These are phyloP conservation scores for Tagetes erecta DNA, from an alignment of 129 eudicot genomes.

Conservation along the genomic window DNA sequence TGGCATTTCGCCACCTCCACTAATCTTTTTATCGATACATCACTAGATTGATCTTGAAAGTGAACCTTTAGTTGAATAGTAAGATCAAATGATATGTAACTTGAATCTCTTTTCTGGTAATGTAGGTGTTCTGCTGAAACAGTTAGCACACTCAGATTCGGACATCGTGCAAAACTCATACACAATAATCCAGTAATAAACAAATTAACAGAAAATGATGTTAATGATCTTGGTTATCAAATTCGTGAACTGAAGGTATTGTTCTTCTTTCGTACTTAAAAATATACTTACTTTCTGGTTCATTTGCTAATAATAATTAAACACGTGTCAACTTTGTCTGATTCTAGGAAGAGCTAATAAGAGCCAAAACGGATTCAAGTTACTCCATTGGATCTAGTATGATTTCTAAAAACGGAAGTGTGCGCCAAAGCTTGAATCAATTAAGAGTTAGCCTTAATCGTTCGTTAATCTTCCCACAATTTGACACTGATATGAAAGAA, in stretches of 20 bases:
- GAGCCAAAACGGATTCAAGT: conserved; percentile 61
- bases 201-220: conserved; percentile 88
- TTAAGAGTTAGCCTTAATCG: conserved; percentile 89
- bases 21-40: background rate
- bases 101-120: conserved; percentile 11
- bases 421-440: conserved; percentile 85
- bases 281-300: conserved; percentile 9
- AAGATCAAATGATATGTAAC: background rate
- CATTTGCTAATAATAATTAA: background rate
- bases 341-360: conserved; percentile 85
- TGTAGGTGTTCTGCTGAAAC: conserved; percentile 70
- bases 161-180: conserved; percentile 61
- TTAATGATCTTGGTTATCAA: conserved; percentile 74
- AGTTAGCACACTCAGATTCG: conserved; percentile 89
- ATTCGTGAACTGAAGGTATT: conserved; percentile 91
- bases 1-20: too few species aligned
- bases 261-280: background rate
- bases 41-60: background rate
- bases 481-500: conserved; percentile 55
- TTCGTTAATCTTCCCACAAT: conserved; percentile 64
- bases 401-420: conserved; percentile 46
- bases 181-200: conserved; percentile 79
- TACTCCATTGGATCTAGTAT: conserved; percentile 41
- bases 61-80: background rate
- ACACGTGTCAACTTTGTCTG: background rate